A percentile compares a stretch with the other conserved stretches of the same genome.
Evolutionary conservation across 352 stramenopile species (phyloP).

Genomic region (Thraustochytrium striatum): DNA sequence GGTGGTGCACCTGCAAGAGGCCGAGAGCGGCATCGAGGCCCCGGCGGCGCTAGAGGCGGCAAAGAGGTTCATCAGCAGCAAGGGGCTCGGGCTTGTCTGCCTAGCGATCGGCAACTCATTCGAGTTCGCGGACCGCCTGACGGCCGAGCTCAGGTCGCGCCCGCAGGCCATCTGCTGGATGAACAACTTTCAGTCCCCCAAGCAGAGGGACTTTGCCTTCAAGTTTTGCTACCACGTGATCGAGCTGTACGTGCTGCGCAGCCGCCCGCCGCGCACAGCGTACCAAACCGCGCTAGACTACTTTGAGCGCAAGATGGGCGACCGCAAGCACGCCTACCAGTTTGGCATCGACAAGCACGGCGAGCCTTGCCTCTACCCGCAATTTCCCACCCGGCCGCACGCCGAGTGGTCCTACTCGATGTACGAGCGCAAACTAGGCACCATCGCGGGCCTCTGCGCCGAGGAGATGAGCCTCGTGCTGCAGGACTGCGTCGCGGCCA

Average conservation of each 20-base stretch:
- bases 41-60: background rate
- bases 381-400: slow-evolving; percentile 15
- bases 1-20: background rate
- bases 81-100: background rate
- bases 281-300: background rate
- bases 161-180: slow-evolving; percentile 37
- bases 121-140: slow-evolving; percentile 22
- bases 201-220: slow-evolving; percentile 17
- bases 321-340: background rate
- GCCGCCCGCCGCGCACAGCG: background rate
- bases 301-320: background rate
- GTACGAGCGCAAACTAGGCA: background rate
- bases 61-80: background rate
- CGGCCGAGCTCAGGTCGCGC: background rate
- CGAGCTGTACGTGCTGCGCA: background rate
- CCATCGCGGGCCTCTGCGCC: background rate
- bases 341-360: slow-evolving; percentile 11
- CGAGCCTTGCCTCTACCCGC: slow-evolving; percentile 30
- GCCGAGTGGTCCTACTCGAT: slow-evolving; percentile 18
- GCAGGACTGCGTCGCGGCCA: background rate
- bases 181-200: background rate
- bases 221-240: slow-evolving; percentile 14
- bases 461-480: background rate
- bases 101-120: slow-evolving; percentile 22
- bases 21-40: background rate